These are phyloP conservation scores for Boletus tylopilopsis DNA, from an alignment of 768 basidiomycete genomes.

Conservation along the genomic window DNA sequence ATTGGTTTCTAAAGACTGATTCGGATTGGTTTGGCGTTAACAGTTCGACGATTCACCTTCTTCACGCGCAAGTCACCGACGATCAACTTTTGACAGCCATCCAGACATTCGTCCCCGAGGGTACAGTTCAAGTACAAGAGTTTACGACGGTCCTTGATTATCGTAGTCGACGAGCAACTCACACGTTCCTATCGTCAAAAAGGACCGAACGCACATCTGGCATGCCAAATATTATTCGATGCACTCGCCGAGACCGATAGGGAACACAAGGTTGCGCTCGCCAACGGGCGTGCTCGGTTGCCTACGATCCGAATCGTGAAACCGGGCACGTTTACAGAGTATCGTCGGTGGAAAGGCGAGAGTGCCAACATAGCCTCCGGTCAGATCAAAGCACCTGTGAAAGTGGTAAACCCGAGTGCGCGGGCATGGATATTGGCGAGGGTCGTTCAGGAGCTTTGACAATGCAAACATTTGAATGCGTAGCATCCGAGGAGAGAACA, in stretches of 20 bases:
- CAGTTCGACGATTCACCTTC: constrained; percentile 10
- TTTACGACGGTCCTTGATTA: constrained; percentile 15
- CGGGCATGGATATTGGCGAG: neutral
- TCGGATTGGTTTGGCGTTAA: neutral
- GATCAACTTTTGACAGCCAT: constrained; percentile 7
- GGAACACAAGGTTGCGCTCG: neutral
- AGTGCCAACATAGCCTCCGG: neutral
- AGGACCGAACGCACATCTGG: neutral
- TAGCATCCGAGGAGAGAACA: no score
- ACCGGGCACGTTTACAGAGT: neutral
- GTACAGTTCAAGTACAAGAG: constrained; percentile 7
- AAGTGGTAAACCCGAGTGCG: neutral
- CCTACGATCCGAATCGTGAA: neutral
- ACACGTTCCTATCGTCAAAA: neutral
- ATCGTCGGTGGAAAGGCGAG: neutral
- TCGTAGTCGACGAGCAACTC: neutral
- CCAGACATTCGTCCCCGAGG: neutral
- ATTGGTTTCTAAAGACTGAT: neutral
- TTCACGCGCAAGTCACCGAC: constrained; percentile 1
- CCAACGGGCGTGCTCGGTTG: neutral
- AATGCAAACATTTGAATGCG: no score
- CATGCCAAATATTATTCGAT: neutral
- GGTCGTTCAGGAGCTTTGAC: neutral
- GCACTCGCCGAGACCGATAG: neutral
- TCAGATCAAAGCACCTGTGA: neutral